Evolutionary conservation across 2,329 filamentous ascomycete species (phyloP).

Genomic region (Paracoccidioides lutzii): DNA sequence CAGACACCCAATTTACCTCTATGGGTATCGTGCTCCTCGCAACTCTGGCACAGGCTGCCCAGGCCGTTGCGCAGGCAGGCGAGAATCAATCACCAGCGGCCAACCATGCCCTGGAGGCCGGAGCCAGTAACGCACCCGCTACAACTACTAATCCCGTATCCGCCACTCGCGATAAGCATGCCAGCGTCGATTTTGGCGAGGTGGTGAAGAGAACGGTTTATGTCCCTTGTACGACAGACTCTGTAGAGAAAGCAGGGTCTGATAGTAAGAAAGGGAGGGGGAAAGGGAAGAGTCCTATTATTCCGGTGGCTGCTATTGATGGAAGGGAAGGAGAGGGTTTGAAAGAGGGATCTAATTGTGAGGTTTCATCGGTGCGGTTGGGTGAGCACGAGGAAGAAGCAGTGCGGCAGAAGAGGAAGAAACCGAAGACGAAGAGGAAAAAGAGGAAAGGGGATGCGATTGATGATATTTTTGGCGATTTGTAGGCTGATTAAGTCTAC

Average conservation of each 20-base stretch:
- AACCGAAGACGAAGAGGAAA: conserved; percentile 39
- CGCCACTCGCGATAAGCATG: background rate
- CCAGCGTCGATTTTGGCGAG: conserved; percentile 1
- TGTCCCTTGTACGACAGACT: no score
- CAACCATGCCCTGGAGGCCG: background rate
- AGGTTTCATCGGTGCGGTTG: background rate
- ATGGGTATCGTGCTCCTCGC: conserved; percentile 58
- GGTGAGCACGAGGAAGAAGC: background rate
- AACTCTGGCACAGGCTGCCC: conserved; percentile 46
- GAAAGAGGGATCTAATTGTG: background rate
- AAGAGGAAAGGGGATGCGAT: conserved; percentile 52
- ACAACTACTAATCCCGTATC: background rate
- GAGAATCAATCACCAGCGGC: no score
- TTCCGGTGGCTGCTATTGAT: background rate
- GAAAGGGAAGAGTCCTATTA: background rate
- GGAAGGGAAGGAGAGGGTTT: background rate
- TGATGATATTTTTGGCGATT: conserved; percentile 51
- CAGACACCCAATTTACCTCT: conserved; percentile 59
- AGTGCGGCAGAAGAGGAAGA: conserved; percentile 19
- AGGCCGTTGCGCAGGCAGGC: conserved; percentile 15
- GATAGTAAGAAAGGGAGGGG: background rate
- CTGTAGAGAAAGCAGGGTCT: background rate
- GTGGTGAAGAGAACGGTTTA: background rate
- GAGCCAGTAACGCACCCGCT: background rate
- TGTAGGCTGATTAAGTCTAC: background rate